Evolutionary conservation across 805 yeast genomes (phyloP), one percentile per base, ranked within the genome.

Genomic region (Monosporozyma solicola): DNA sequence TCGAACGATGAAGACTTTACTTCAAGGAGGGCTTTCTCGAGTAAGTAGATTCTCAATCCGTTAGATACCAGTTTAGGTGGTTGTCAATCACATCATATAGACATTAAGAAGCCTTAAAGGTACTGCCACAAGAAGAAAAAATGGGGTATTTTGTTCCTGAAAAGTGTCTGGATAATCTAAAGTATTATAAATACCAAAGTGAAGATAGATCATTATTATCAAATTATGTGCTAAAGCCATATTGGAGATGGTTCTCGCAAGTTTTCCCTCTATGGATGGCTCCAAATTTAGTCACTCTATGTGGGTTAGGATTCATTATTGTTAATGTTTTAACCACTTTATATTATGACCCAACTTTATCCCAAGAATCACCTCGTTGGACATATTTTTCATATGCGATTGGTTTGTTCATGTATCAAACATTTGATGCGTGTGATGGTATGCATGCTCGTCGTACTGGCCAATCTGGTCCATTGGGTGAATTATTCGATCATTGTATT

Each of bases 371-470:
- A 11, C 97, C 98, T 4, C 68, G 78, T 44, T 88, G 95, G 95
- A 78, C 84, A 20, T 88, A 86, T 66, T 78, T 79, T 59, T 73
- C 84, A 44, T 87, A 87, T 66, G 97, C 95, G 0, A 63, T 86
- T 57, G 94, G 96, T 3, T 72, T 92, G 58, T 90, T 91, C 64
- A 72, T 91, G 76, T 91, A 91, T 68, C 98, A 91, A 67, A 91
- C 97, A 0, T 90, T 92, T 66, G 98, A 91, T 69, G 96, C 97
- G 1, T 87, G 96, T 68, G 98, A 91, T 69, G 98, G 98, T 9
- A 80, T 86, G 59, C 98, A 91, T 68, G 97, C 97, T 25, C 83
- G 98, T 65, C 81, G 92, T 63, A 92, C 98, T 0, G 96, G 95
- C n/a, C 95, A 90, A 69, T 80, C 88, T 55, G 95, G 97, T 2